Evolutionary conservation across 768 basidiomycete species (phyloP), one percentile per base, ranked within the genome.

Genomic region (Rhodotorula paludigena): DNA sequence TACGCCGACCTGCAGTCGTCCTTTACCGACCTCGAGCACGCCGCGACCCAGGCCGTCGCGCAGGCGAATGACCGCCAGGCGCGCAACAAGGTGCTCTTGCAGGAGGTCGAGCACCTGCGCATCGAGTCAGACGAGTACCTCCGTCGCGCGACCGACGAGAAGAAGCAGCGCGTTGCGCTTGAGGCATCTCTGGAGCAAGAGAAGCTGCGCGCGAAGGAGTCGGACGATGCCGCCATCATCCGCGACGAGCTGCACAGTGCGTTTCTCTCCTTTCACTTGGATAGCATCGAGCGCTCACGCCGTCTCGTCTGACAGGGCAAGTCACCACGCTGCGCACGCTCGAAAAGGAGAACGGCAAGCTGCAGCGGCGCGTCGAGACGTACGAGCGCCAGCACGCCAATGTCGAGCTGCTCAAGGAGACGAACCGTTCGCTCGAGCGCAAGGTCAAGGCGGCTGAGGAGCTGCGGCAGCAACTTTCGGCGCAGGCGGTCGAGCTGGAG

Each of bases 361-460:
- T 76, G 35, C 64, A 62, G 36, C 66, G 69, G 16, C 72, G 69
- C 52, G 55, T 74, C 58, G 69, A 68, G 12, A 69, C 67, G 16
- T 67, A 67, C 56, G 74, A 76, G 52, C 58, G 58, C 14, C 63
- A 73, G 42, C 66, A 71, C 42, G 66, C 71, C 6, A 71, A 73
- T 57, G 54, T 68, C 35, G 69, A 74, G 53, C 54, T 76, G 5
- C 65, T 76, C 55, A 74, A 74, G 62, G 75, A 76, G 57, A 55
- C 66, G 47, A 76, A 76, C 57, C 67, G 68, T 32, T 45, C 71
- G 7, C 66, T 76, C 53, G 72, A 73, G 55, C 63, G 55, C 49
- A 72, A 74, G 62, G 33, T 76, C 18, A 52, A 65, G 28, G 53
- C 56, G 14, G 48, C 69, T 21, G 72, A 71, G 15, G 64, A 56